Evolutionary conservation across 371 early-diverging fungal genomes (phyloP).

Genomic region (Fennellomyces sp.): DNA sequence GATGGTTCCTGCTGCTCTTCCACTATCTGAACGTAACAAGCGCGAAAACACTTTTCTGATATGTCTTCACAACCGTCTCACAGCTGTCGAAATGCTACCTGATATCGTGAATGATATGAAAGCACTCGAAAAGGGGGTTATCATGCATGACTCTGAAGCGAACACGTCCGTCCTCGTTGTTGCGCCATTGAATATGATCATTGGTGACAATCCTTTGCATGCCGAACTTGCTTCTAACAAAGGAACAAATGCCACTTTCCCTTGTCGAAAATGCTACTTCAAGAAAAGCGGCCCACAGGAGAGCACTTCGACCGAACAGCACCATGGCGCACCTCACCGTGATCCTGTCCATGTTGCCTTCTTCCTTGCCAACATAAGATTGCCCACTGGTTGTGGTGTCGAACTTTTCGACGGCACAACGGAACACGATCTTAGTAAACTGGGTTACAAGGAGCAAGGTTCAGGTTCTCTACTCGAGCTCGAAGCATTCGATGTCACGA

Average conservation of each 20-base stretch:
- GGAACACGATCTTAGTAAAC: neutral
- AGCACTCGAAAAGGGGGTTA: slow-evolving; percentile 10
- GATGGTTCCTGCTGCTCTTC: slow-evolving; percentile 9
- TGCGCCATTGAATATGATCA: neutral
- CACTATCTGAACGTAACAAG: neutral
- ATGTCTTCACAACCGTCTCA: neutral
- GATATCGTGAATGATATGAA: slow-evolving; percentile 2
- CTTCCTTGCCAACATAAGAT: neutral
- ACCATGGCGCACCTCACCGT: neutral
- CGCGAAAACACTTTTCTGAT: slow-evolving; percentile 3
- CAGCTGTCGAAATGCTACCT: slow-evolving; percentile 2
- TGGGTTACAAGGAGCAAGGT: neutral
- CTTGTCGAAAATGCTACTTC: neutral
- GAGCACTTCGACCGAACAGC: neutral
- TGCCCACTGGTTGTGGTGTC: neutral
- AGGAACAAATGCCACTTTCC: neutral
- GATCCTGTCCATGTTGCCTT: too few species aligned
- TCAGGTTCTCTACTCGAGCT: neutral
- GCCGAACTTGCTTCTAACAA: slow-evolving; percentile 7
- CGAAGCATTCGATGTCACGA: neutral
- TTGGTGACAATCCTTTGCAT: slow-evolving; percentile 14
- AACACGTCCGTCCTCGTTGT: neutral
- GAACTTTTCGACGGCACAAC: neutral
- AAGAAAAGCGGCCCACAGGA: neutral
- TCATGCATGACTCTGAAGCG: neutral